Evolutionary conservation across 2,329 filamentous ascomycete species (phyloP), one percentile per base, ranked within the genome.

Genomic region (Capronia epimyces): DNA sequence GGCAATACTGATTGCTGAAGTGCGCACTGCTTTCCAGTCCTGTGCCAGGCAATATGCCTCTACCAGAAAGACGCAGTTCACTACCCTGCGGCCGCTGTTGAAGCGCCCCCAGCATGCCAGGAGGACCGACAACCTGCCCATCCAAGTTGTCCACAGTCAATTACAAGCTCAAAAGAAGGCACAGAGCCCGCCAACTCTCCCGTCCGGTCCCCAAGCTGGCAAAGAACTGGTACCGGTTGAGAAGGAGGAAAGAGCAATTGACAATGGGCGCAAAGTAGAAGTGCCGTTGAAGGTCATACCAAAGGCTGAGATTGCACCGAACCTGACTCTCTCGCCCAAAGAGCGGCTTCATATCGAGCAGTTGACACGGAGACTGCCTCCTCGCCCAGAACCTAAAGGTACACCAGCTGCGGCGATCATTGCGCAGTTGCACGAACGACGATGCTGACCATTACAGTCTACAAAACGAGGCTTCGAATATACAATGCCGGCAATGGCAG

Each of bases 401-500:
- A 51, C 25, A n/a, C n/a, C n/a, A n/a, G n/a, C n/a, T n/a, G 37
- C 32, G 1, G 25, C n/a, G 9, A 25, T 20, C 21, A 9, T 21
- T 16, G n/a, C 22, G 8, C 1, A 43, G n/a, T n/a, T 15, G 10
- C 20, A 9, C n/a, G 43, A 22, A 15, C 18, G 22, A 51, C 9
- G 13, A 16, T 9, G 18, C 43, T 45, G 50, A 34, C 49, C 45
- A n/a, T 34, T 27, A 12, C 46, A 59, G 55, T 58, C 21, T 60
- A 57, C 43, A 59, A 56, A 37, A 75, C 80, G 56, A 72, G 71
- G 12, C 64, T 90, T 22, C 75, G 89, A 59, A 78, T 94, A 55
- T 94, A 87, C 67, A 85, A 89, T 69, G 82, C 82, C 46, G 86
- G 87, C 46, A 84, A 80, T 0, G 76, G 76, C 7, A 77, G 80